Evolutionary conservation across 2,329 filamentous ascomycete species (phyloP), one percentile per base, ranked within the genome.

Genomic region (Atkinsonella hypoxylon): DNA sequence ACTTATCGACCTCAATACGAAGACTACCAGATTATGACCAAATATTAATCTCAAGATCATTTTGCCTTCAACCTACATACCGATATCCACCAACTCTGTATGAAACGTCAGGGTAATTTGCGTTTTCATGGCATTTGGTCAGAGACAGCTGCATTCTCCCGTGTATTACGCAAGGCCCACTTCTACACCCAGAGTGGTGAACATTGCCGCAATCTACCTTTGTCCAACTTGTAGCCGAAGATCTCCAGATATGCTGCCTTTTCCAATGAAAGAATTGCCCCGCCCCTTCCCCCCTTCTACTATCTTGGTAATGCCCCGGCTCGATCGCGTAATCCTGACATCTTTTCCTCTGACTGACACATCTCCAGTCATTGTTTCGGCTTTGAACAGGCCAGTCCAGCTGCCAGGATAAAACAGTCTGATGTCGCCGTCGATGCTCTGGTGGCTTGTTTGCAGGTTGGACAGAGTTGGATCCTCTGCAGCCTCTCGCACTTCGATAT

Each of bases 311-410:
- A 66, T 55, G 1, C 66, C 63, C 3, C 63, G 62, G 59, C 64
- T 65, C 2, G 63, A 61, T 1, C 57, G 54, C 3, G 59, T 60
- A 3, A 75, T 56, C 48, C 62, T 54, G 12, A 79, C 65, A 15
- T 66, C 74, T 40, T 70, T 64, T 13, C 77, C 77, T 18, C 48
- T 53, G 8, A 72, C 61, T 2, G 52, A 49, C 31, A 77, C 61
- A 10, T 50, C 55, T 2, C 75, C 75, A 22, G 68, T 68, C 15
- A 72, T 61, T 17, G 68, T 67, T 52, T 65, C 51, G 12, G 71
- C 67, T 10, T 54, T 54, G 34, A 78, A 60, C 18, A 56, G 55
- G 13, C 77, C 77, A 54, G 72, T 70, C 77, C 77, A 80, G 2
- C 68, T 63, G 20, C 57, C 58, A 0, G 77, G 76, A 55, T 77